Evolutionary conservation across 768 basidiomycete species (phyloP).

Genomic region (Amanita muscaria): DNA sequence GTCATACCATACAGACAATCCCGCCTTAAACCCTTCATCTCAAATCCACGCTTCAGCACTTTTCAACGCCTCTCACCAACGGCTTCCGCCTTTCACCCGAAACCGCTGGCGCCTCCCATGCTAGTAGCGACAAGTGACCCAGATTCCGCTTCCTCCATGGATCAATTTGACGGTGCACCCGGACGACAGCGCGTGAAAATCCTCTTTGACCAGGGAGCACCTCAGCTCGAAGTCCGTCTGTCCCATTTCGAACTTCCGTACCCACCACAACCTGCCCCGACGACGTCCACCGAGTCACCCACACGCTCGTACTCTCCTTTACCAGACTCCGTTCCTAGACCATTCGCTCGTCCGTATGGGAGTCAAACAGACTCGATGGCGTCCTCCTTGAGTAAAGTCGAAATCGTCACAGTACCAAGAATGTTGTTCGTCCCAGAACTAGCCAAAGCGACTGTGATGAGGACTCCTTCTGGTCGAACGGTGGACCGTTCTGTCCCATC

Average conservation of each 20-base stretch:
- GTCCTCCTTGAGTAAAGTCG: background rate
- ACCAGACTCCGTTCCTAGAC: background rate
- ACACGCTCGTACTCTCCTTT: background rate
- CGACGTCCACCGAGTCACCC: no score
- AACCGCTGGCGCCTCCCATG: constrained; percentile 17
- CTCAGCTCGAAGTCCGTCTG: constrained; percentile 47
- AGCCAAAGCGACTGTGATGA: background rate
- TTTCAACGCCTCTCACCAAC: constrained; percentile 47
- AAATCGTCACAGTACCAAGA: background rate
- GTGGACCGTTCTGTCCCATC: background rate
- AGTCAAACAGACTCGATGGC: background rate
- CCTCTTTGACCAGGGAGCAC: constrained; percentile 35
- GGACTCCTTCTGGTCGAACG: constrained; percentile 1
- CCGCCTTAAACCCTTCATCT: constrained; percentile 37
- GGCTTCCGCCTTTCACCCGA: constrained; percentile 30
- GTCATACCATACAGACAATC: constrained; percentile 23
- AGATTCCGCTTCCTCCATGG: constrained; percentile 17
- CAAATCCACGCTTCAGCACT: constrained; percentile 45
- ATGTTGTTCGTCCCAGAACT: background rate
- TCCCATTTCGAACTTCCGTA: constrained; percentile 38
- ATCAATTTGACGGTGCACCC: background rate
- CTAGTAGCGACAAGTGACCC: background rate
- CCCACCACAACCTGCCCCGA: constrained; percentile 19
- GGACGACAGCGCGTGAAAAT: constrained; percentile 41
- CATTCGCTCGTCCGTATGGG: background rate